Conservation (phyloP, 1,284 basidiomycete species). For the Tilletia setariae region DNA sequence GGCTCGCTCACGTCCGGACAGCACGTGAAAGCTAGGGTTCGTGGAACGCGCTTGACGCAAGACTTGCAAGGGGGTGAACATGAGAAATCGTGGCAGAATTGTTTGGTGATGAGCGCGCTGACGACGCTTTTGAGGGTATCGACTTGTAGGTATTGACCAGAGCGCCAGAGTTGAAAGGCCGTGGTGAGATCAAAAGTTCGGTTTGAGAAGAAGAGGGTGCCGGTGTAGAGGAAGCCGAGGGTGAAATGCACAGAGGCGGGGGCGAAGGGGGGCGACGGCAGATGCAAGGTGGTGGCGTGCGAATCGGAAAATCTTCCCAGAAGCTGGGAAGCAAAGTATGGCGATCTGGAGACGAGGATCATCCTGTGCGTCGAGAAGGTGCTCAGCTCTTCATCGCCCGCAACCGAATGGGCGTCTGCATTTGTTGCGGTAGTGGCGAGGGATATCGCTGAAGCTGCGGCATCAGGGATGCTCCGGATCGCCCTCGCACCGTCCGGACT, state of each 20-base stretch:
- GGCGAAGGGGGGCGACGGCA: slow-evolving; percentile 75
- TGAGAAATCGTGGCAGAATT: slow-evolving; percentile 45
- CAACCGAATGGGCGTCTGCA: slow-evolving; percentile 29
- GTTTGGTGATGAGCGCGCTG: slow-evolving; percentile 34
- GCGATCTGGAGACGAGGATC: slow-evolving; percentile 80
- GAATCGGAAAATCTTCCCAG: slow-evolving; percentile 63
- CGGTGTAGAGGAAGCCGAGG: slow-evolving; percentile 88
- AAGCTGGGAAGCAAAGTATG: slow-evolving; percentile 77
- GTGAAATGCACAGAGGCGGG: slow-evolving; percentile 91
- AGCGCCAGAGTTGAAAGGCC: slow-evolving; percentile 81
- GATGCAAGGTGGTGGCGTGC: slow-evolving; percentile 24
- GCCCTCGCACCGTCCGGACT: slow-evolving; percentile 15
- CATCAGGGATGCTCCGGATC: slow-evolving; percentile 28
- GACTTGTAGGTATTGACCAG: slow-evolving; percentile 76
- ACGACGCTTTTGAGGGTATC: slow-evolving; percentile 46
- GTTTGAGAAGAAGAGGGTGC: slow-evolving; percentile 87
- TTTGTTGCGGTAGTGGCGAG: slow-evolving; percentile 23
- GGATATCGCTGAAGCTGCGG: slow-evolving; percentile 35
- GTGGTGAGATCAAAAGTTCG: slow-evolving; percentile 87
- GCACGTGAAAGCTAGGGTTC: slow-evolving; percentile 37
- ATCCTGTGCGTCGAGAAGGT: slow-evolving; percentile 84
- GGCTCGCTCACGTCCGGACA: slow-evolving; percentile 38
- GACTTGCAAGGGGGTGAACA: slow-evolving; percentile 46
- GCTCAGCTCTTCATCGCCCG: slow-evolving; percentile 33
- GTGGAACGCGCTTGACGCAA: slow-evolving; percentile 42